Base-by-base conservation (phyloP, 805 yeast species). In the Saturnispora halmiae region DNA sequence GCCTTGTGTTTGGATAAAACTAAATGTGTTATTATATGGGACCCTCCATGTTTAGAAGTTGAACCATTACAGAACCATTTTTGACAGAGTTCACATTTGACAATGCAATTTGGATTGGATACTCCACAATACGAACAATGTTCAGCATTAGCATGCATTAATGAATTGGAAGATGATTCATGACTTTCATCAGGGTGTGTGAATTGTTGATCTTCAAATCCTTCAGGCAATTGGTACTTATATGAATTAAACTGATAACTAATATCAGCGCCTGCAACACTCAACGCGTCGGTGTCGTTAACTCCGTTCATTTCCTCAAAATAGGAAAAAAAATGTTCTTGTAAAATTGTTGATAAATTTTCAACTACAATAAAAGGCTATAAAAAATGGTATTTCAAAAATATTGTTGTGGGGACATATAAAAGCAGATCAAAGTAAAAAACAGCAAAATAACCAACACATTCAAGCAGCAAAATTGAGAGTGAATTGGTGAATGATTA, bases 21-120 rank as follows among this genome's bases (percentile, higher is more conserved):
- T 56, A 87, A 63, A 60, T 88, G 96, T 14, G 83, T 82, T 15
- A 88, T 77, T 13, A 88, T 83, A 58, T 88, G 96, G 1, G 94
- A 82, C 2, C 63, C 61, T 11, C 54, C 38, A 13, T 82, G 24
- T 16, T 20, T 74, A 9, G 73, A 63, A 10, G 74, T 61, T 42
- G 75, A 75, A 11, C 83, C 72, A 56, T 88, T 88, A 65, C 96
- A 88, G 57, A 88, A 88, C 96, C 96, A 88, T 55, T 77, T 79
- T 50, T 74, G 61, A 60, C 96, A 88, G 5, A 70, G 66, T 44
- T 73, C 73, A 64, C 96, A 88, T 49, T 79, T 77, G 31, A 82
- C 82, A 11, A 86, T 82, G 36, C 80, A 70, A 5, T 73, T 58
- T 1, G 85, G 70, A 8, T 73, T 59, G 45, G 75, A 76, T 21